Evolutionary conservation across 768 basidiomycete genomes (phyloP).

Genomic region (Leccinum obscurum): DNA sequence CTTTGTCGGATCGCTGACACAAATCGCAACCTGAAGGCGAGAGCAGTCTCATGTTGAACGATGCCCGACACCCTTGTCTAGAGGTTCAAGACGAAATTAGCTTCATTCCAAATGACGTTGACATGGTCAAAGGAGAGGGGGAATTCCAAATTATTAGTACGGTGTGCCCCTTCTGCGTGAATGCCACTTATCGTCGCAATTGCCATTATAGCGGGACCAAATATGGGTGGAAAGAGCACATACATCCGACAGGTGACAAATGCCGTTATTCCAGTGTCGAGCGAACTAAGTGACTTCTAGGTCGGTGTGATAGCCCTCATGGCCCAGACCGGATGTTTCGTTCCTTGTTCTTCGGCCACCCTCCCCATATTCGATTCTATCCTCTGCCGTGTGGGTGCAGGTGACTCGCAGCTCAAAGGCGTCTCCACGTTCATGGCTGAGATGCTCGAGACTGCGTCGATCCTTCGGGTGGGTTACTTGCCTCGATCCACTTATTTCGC

Average conservation of each 20-base stretch:
- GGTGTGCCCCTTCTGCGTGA: constrained; percentile 18
- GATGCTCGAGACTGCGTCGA: constrained; percentile 98
- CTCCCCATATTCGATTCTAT: constrained; percentile 96
- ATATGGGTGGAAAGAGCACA: constrained; percentile 99
- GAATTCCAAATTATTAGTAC: constrained; percentile 95
- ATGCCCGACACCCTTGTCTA: constrained; percentile 93
- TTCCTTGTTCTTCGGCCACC: constrained; percentile 84
- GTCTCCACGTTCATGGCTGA: constrained; percentile 99
- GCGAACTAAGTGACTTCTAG: constrained; percentile 35
- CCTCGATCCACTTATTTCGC: background rate
- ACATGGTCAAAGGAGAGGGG: constrained; percentile 90
- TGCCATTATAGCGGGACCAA: constrained; percentile 74
- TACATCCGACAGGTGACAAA: constrained; percentile 83
- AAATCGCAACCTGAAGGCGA: constrained; percentile 47
- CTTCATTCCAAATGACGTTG: constrained; percentile 95
- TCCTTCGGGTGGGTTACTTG: constrained; percentile 64
- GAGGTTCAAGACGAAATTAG: constrained; percentile 95
- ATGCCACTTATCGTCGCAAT: constrained; percentile 1
- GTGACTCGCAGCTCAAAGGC: constrained; percentile 96
- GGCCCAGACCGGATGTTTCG: constrained; percentile 95
- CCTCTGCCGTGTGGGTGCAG: constrained; percentile 93
- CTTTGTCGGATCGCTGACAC: constrained; percentile 1
- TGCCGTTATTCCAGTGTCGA: background rate
- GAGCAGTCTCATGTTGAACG: constrained; percentile 76
- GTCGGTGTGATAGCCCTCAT: constrained; percentile 95